Conservation (phyloP, 1,139 yeast species). For the Meyerozyma smithsonii region DNA sequence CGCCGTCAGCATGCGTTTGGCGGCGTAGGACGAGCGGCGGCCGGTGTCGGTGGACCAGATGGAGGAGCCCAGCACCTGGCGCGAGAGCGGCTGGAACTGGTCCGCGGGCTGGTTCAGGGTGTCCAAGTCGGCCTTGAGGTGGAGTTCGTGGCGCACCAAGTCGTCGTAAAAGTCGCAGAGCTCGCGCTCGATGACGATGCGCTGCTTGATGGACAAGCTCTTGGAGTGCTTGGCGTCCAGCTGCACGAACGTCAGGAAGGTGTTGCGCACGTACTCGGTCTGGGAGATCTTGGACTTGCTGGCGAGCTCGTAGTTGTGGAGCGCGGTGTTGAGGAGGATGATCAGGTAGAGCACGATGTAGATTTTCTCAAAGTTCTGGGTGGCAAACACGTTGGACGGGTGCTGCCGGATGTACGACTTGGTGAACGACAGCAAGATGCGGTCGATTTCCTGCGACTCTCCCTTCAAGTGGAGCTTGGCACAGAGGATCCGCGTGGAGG, state of each 20-base stretch:
- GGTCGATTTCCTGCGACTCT: constrained; percentile 79
- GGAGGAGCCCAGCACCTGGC: constrained; percentile 31
- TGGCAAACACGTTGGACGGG: constrained; percentile 46
- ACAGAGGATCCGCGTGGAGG: constrained; percentile 58
- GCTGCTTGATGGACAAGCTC: constrained; percentile 34
- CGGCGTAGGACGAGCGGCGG: constrained; percentile 24
- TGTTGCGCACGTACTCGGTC: constrained; percentile 52
- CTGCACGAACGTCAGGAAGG: constrained; percentile 39
- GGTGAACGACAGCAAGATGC: constrained; percentile 66
- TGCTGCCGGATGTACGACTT: constrained; percentile 57
- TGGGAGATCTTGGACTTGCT: constrained; percentile 40
- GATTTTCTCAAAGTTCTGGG: constrained; percentile 54
- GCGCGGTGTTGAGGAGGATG: constrained; percentile 66
- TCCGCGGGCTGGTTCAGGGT: not conserved
- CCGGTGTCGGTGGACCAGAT: constrained; percentile 37
- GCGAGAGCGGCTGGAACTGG: constrained; percentile 16
- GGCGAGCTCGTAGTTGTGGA: constrained; percentile 48
- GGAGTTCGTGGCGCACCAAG: constrained; percentile 32
- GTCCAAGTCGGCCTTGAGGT: constrained; percentile 20
- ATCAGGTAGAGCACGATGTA: constrained; percentile 73
- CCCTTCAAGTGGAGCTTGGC: constrained; percentile 68
- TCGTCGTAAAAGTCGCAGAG: constrained; percentile 40
- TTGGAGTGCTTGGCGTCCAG: constrained; percentile 28
- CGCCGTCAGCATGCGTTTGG: constrained; percentile 29
- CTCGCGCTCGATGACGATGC: constrained; percentile 40